Conservation (phyloP, 1,139 yeast genomes). For the Kodamaea sp. region DNA sequence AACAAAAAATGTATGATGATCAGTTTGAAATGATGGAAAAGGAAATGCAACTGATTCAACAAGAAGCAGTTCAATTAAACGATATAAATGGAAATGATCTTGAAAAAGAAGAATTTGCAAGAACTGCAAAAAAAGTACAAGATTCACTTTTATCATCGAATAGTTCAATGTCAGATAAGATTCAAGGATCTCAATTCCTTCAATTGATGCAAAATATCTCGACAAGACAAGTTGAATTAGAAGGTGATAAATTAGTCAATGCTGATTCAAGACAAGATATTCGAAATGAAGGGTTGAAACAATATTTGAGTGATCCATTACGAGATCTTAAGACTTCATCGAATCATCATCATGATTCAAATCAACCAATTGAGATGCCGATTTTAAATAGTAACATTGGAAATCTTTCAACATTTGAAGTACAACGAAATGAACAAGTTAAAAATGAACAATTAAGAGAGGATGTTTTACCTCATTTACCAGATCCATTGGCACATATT, state of each 20-base stretch:
- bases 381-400: no score
- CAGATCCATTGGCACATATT: slow-evolving; percentile 48
- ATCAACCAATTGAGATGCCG: no score
- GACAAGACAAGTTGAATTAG: slow-evolving; percentile 36
- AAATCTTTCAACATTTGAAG: no score
- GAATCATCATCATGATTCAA: no score
- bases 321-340: neutral
- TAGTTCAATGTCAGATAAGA: slow-evolving; percentile 28
- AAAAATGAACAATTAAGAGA: slow-evolving; percentile 5
- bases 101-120: slow-evolving; percentile 40
- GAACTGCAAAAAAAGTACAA: slow-evolving; percentile 39
- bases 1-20: slow-evolving; percentile 29
- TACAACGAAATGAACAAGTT: no score
- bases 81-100: slow-evolving; percentile 12
- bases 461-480: slow-evolving; percentile 25
- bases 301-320: slow-evolving; percentile 4
- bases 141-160: slow-evolving; percentile 26
- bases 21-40: slow-evolving; percentile 37
- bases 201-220: slow-evolving; percentile 42
- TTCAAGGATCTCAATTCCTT: slow-evolving; percentile 38
- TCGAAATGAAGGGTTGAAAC: slow-evolving; percentile 8
- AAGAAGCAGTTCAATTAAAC: slow-evolving; percentile 6
- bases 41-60: slow-evolving; percentile 22
- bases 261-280: slow-evolving; percentile 17
- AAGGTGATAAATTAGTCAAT: slow-evolving; percentile 40